Evolutionary conservation across 495 filamentous ascomycete species (phyloP), one percentile per base, ranked within the genome.

Genomic region (Sordaria brevicollis): DNA sequence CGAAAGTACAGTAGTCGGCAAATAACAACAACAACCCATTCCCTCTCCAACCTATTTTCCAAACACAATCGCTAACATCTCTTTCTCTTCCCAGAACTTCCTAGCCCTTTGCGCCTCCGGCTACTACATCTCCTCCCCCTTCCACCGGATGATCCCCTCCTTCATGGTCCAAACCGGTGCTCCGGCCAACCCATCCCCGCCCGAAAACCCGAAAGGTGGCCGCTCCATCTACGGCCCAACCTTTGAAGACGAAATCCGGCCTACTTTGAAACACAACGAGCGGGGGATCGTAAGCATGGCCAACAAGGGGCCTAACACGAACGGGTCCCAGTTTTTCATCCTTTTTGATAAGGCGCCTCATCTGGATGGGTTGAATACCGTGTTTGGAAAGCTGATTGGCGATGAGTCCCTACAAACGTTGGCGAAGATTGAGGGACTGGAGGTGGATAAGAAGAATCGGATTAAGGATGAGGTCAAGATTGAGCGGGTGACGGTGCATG

Each of bases 241-340:
- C 13, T 92, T 99, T 76, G 93, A 95, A 72, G 96, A 98, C 81
- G 95, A 99, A 83, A 95, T 97, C 73, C 87, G 90, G 34, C 92
- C 95, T 0, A 85, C 92, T 0, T 82, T 99, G 35, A 85, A 89
- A 68, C 96, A 98, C 79, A 93, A 94, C 79, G 87, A 89, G 69
- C 89, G 95, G 35, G 95, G 95, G 21, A 87, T 97, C 49, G 85
- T 96, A 15, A 90, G 89, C 57, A 96, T 99, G 95, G 95, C 95
- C n/a, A 96, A 97, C 75, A 92, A 92, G 74, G 90, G 91, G 3
- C 84, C 91, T 3, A 86, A 86, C 9, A 94, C 94, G 57, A 99
- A 99, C 79, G 94, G 93, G 17, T 93, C 91, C 71, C 95, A 99
- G 81, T 99, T 98, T 78, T 99, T 97, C 79, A 86, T 99, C 66